Conservation (phyloP, 106 monocot genomes). For the Dactylorhiza incarnata region DNA sequence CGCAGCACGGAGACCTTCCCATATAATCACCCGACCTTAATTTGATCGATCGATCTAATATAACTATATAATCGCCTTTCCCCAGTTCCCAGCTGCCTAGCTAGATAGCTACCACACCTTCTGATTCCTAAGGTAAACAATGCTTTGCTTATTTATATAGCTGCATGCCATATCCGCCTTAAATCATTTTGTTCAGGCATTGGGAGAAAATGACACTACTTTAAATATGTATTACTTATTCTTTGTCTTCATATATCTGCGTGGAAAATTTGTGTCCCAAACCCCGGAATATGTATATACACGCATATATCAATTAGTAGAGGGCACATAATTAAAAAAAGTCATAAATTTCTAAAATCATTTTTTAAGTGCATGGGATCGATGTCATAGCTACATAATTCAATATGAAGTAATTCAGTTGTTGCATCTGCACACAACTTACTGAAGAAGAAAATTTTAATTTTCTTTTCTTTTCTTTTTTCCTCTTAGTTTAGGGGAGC, state of each 20-base stretch:
- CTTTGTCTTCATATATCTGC: neutral
- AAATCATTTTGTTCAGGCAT: no score
- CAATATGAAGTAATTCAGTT: no score
- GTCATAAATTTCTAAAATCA: neutral
- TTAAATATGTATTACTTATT: no score
- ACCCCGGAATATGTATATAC: neutral
- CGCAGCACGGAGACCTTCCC: slow-evolving; percentile 70
- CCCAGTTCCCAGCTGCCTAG: no score
- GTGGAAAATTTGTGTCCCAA: neutral
- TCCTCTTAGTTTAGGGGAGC: neutral
- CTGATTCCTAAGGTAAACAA: no score
- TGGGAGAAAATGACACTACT: no score
- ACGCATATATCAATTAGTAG: neutral
- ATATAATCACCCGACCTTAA: no score
- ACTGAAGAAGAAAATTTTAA: neutral
- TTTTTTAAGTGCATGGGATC: neutral
- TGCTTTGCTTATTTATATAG: no score
- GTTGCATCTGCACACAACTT: neutral
- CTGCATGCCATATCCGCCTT: no score
- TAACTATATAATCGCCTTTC: no score
- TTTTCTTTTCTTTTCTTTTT: neutral
- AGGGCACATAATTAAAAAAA: neutral
- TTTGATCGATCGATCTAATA: no score
- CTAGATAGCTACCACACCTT: no score
- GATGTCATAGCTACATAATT: neutral